phyloP scores from a whole-genome alignment of 2,329 filamentous ascomycete species.

The Phyllosticta citriasiana region DNA sequence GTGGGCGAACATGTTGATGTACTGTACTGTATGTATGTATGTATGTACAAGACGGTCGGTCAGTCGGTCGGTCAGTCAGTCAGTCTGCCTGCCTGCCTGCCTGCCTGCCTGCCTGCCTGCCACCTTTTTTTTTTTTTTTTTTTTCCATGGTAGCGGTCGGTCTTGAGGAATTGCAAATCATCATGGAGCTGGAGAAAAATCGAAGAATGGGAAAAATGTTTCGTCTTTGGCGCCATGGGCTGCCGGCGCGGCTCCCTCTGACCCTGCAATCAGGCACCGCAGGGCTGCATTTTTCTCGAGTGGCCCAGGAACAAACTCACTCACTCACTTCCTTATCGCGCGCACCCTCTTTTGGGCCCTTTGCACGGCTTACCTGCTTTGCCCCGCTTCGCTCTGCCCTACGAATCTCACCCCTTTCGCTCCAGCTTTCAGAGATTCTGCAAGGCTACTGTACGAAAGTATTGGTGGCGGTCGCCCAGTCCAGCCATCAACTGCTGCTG shows the following conservation, averaged over 20 bases:
- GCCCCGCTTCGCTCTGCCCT: constrained; percentile 6
- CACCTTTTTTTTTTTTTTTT: too few relatives aligned
- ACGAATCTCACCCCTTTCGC: not conserved
- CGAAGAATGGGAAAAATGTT: not conserved
- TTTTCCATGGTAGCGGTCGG: too few relatives aligned
- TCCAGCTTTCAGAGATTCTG: constrained; percentile 20
- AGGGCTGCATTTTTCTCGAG: not conserved
- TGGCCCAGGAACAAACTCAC: not conserved
- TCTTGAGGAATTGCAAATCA: too few relatives aligned
- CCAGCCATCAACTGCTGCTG: constrained; percentile 3
- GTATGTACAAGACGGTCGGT: not conserved
- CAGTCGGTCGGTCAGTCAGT: too few relatives aligned
- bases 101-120: too few relatives aligned
- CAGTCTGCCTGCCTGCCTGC: too few relatives aligned
- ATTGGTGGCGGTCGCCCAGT: constrained; percentile 26
- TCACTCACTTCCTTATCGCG: not conserved
- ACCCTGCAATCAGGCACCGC: not conserved
- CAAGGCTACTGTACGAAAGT: constrained; percentile 26
- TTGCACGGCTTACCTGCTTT: not conserved
- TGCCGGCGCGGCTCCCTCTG: not conserved
- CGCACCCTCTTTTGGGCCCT: not conserved
- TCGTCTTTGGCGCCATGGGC: not conserved
- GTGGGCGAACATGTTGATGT: not conserved
- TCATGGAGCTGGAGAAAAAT: too few relatives aligned
- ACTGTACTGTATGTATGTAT: too few relatives aligned